phyloP scores from a whole-genome alignment of 106 monocot genomes.

The Cymbidium sinense region DNA sequence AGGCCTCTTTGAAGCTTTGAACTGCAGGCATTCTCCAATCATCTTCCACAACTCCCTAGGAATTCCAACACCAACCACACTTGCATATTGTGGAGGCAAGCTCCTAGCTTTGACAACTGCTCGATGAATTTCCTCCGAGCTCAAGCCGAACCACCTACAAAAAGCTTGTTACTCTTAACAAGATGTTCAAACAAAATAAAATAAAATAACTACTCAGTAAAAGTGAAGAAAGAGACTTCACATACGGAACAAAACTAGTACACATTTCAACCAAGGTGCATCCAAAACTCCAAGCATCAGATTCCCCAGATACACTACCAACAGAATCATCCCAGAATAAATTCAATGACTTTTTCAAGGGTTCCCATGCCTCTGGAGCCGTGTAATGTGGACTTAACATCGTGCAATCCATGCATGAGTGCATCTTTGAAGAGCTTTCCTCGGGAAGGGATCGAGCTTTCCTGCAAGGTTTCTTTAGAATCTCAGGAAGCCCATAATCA shows the following conservation, averaged over 20 bases:
- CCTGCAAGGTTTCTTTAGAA: slow-evolving; percentile 76
- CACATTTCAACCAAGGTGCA: slow-evolving; percentile 98
- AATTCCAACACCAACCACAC: slow-evolving; percentile 94
- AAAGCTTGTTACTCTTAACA: slow-evolving; percentile 8
- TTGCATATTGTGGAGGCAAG: slow-evolving; percentile 88
- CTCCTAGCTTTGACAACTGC: slow-evolving; percentile 72
- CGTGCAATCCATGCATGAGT: slow-evolving; percentile 89
- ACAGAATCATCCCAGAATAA: slow-evolving; percentile 86
- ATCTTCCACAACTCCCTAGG: slow-evolving; percentile 98
- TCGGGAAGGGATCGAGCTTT: slow-evolving; percentile 49
- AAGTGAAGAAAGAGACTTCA: slow-evolving; percentile 18
- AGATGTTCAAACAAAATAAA: slow-evolving; percentile 9
- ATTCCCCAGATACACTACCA: slow-evolving; percentile 76
- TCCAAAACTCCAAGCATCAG: slow-evolving; percentile 99
- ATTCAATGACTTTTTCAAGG: slow-evolving; percentile 73
- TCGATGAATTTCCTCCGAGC: slow-evolving; percentile 77
- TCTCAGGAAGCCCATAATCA: slow-evolving; percentile 92
- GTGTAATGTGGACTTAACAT: slow-evolving; percentile 86
- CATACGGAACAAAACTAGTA: slow-evolving; percentile 97
- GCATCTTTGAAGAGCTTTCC: slow-evolving; percentile 57
- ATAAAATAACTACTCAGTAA: not conserved
- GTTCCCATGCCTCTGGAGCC: slow-evolving; percentile 97
- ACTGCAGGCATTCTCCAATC: slow-evolving; percentile 96
- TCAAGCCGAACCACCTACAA: slow-evolving; percentile 90
- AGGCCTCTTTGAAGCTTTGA: slow-evolving; percentile 79